phyloP scores from a whole-genome alignment of 2,329 filamentous ascomycete species.

The Emericellopsis cladophorae region DNA sequence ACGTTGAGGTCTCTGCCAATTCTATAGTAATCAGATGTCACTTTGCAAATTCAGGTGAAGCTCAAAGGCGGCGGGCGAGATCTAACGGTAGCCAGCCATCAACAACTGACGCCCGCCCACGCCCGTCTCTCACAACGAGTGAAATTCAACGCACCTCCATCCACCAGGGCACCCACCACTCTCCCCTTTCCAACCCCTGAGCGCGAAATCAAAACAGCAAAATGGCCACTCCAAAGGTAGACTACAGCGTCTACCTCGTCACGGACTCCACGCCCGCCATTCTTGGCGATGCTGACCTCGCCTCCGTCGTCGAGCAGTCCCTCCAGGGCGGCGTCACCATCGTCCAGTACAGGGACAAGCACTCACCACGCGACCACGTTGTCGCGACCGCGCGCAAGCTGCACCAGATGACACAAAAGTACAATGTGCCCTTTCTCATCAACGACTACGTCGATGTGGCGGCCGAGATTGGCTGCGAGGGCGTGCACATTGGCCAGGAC shows the following conservation, averaged over 20 bases:
- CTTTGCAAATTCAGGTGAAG: too few relatives aligned
- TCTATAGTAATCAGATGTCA: too few relatives aligned
- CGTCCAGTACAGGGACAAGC: constrained; percentile 88
- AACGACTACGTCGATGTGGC: constrained; percentile 91
- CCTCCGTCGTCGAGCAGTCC: constrained; percentile 61
- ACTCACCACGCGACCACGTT: constrained; percentile 57
- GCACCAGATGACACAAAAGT: constrained; percentile 54
- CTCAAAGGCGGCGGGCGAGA: too few relatives aligned
- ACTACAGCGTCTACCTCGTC: constrained; percentile 82
- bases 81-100: too few relatives aligned
- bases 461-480: constrained; percentile 73
- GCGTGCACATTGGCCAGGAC: constrained; percentile 90
- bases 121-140: too few relatives aligned
- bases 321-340: constrained; percentile 70
- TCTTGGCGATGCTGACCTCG: constrained; percentile 58
- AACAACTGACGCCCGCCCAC: too few relatives aligned
- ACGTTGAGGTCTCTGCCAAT: too few relatives aligned
- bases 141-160: too few relatives aligned
- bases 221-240: constrained; percentile 31
- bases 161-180: background rate
- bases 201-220: background rate
- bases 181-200: background rate
- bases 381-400: constrained; percentile 59
- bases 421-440: constrained; percentile 71
- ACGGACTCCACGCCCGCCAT: constrained; percentile 86